Base-by-base conservation (phyloP, 2,329 filamentous ascomycete species). In the Venturia pyrina region DNA sequence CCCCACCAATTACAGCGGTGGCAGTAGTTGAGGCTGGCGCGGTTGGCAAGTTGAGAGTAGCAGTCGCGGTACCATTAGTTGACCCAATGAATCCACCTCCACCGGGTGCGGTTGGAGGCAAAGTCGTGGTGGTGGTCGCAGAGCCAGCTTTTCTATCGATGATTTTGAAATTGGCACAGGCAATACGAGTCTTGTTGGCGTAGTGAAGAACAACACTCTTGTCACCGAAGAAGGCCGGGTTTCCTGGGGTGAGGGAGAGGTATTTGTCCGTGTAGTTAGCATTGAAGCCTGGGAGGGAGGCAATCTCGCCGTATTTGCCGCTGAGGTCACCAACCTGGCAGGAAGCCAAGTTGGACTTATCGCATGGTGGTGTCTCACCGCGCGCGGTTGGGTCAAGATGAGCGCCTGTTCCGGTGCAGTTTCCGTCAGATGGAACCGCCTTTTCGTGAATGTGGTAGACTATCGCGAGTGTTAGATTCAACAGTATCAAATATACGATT, bases 181-280 rank as follows among this genome's bases (percentile, higher is more conserved):
- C 79, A 70, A 86, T 76, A 68, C 81, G 79, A 8, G 80, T 82
- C 69, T 78, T 79, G 74, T 85, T 82, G 63, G 78, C 73, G 60
- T 75, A 76, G 70, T 86, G 83, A 50, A 87, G 72, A 53, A 86
- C 83, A 65, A 86, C 72, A 60, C 80, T 83, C 56, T 80, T 77
- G 70, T 83, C 80, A 62, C 83, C 83, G 66, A 85, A 78, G 73
- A 79, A 86, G 37, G 81, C 75, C n/a, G 71, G 71, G 46, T 74
- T 72, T 13, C 72, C 73, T 0, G 74, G 71, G 43, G 72, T 70
- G 57, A 79, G 80, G 40, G 83, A 80, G 46, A 81, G 68, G 74
- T 80, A 86, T 19, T 61, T 62, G 61, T 66, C 65, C 3, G 46
- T 59, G 60, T 66, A 66, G 61, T 43, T 64, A 17, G 65, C 6